phyloP scores from a whole-genome alignment of 192 early-diverging fungal species.

The Backusella morwellensis region DNA sequence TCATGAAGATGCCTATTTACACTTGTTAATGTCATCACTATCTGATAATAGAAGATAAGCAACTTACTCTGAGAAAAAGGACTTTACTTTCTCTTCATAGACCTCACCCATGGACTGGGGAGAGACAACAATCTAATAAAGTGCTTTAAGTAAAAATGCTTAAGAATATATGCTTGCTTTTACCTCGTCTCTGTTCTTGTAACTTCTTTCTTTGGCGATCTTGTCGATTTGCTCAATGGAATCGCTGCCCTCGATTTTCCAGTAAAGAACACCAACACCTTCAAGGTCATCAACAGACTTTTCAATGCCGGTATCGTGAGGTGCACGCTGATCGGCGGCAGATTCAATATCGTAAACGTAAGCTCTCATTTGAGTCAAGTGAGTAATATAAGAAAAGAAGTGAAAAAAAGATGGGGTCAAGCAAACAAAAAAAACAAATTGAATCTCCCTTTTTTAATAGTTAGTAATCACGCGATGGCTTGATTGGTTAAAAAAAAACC shows the following conservation, averaged over 20 bases:
- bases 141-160: background rate
- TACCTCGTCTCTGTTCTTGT: slow-evolving; percentile 89
- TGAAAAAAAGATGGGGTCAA: background rate
- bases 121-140: slow-evolving; percentile 72
- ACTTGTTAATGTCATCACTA: background rate
- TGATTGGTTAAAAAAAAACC: background rate
- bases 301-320: slow-evolving; percentile 73
- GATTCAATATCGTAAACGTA: slow-evolving; percentile 70
- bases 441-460: background rate
- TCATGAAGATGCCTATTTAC: slow-evolving; percentile 81
- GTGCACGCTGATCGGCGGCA: slow-evolving; percentile 69
- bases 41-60: background rate
- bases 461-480: background rate
- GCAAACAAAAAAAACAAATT: background rate
- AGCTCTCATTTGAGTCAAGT: slow-evolving; percentile 58
- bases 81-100: slow-evolving; percentile 95
- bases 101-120: slow-evolving; percentile 69
- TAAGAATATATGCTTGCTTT: background rate
- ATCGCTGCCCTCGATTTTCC: slow-evolving; percentile 53
- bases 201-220: slow-evolving; percentile 71
- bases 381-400: slow-evolving; percentile 7
- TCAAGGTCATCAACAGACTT: slow-evolving; percentile 66
- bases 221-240: slow-evolving; percentile 60
- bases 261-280: slow-evolving; percentile 74
- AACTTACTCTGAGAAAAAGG: slow-evolving; percentile 82